phyloP scores from a whole-genome alignment of 2,329 filamentous ascomycete genomes.

The Phoma sp. region DNA sequence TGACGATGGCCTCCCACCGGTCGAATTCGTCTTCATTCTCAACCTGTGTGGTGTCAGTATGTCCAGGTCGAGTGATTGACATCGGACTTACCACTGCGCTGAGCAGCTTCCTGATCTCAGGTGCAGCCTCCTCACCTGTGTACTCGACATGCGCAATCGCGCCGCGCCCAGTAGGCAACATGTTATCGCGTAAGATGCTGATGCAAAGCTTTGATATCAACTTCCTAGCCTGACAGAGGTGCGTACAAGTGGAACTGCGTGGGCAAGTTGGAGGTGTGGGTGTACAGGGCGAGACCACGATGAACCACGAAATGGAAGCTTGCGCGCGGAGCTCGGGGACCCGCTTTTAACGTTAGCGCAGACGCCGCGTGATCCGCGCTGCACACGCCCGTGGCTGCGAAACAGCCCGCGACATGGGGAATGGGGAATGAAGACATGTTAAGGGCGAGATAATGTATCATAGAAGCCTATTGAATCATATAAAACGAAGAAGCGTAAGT shows the following conservation, averaged over 20 bases:
- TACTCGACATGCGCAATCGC: conserved; percentile 42
- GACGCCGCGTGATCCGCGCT: conserved; percentile 8
- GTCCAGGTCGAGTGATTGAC: background rate
- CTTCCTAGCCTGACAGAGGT: background rate
- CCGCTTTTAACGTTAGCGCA: conserved; percentile 13
- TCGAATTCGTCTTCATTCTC: conserved; percentile 90
- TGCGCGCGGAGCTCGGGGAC: conserved; percentile 11
- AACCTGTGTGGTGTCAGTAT: conserved; percentile 51
- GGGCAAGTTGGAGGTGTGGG: conserved; percentile 2
- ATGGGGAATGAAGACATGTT: too few relatives aligned
- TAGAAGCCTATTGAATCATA: conserved; percentile 5
- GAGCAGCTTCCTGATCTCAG: conserved; percentile 79
- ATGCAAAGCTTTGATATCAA: background rate
- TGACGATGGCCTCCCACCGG: conserved; percentile 90
- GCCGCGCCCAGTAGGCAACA: conserved; percentile 42
- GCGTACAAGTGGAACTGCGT: background rate
- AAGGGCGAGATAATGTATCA: conserved; percentile 17
- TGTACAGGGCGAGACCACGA: conserved; percentile 16
- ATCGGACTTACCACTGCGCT: conserved; percentile 72
- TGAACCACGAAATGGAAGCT: conserved; percentile 13
- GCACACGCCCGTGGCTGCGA: too few relatives aligned
- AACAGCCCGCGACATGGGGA: too few relatives aligned
- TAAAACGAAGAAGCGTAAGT: conserved; percentile 5
- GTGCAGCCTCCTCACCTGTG: conserved; percentile 43
- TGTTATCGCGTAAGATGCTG: conserved; percentile 20